Percentiles rank a stretch among this genome's conserved stretches.
Conservation (phyloP, 805 yeast genomes). For the Kodamaea kaohsiungensis region DNA sequence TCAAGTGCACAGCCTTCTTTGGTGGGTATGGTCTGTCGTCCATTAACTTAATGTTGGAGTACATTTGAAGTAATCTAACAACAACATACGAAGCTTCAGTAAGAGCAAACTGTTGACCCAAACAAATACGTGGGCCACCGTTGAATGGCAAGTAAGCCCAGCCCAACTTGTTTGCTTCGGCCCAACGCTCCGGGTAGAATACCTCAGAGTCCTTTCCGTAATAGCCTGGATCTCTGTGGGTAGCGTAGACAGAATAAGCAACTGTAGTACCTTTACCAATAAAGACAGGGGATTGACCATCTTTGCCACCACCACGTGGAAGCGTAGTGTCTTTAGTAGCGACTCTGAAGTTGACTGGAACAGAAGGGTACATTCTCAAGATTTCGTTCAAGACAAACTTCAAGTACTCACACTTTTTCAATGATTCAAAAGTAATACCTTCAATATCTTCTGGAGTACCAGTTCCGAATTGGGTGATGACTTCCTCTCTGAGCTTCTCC, state of each 20-base stretch:
- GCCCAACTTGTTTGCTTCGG: constrained; percentile 19
- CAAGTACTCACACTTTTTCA: constrained; percentile 29
- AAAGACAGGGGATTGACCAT: constrained; percentile 17
- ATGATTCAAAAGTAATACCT: constrained; percentile 21
- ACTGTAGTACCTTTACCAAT: constrained; percentile 26
- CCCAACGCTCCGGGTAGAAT: constrained; percentile 29
- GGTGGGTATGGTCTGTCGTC: constrained; percentile 30
- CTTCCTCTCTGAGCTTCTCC: constrained; percentile 21
- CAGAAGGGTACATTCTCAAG: constrained; percentile 30
- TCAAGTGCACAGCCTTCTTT: constrained; percentile 27
- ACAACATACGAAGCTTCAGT: constrained; percentile 28
- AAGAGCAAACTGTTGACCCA: constrained; percentile 33
- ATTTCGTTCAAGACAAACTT: constrained; percentile 26
- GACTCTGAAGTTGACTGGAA: constrained; percentile 27
- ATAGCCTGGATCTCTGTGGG: constrained; percentile 39
- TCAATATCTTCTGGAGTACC: constrained; percentile 24
- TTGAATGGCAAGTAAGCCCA: constrained; percentile 31
- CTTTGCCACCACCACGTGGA: constrained; percentile 27
- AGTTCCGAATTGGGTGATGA: constrained; percentile 20
- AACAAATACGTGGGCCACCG: constrained; percentile 31
- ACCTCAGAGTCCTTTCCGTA: constrained; percentile 25
- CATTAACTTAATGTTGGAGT: constrained; percentile 19
- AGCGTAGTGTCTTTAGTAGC: constrained; percentile 26
- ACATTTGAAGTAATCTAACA: constrained; percentile 25
- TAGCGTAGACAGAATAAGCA: constrained; percentile 30